Base-by-base conservation (phyloP, 106 monocot genomes). In the Dendrobium catenatum region DNA sequence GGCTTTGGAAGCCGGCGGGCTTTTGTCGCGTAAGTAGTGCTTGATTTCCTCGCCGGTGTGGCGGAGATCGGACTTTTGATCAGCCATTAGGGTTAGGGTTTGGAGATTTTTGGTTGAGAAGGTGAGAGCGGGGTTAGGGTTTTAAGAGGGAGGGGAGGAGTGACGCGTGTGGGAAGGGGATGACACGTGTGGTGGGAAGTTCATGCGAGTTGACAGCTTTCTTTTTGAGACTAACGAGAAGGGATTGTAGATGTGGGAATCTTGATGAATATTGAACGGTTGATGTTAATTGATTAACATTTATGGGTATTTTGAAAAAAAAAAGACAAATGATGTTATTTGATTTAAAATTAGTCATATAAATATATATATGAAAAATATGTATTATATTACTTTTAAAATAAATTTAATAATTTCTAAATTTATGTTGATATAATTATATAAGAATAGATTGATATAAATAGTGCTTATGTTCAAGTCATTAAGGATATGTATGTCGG, bases 1-100 rank as follows among this genome's bases (percentile, higher is more conserved):
- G 42, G 82, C 84, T 78, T 88, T 80, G 3, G 85, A 82, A 0
- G 85, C 56, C 24, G 85, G 76, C 26, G 83, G 85, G 54, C 78
- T 79, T 20, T 79, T 78, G 54, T 88, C 88, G 0, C 22, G 73
- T 27, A 88, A 27, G 4, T 77, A 16, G 13, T 26, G 33, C 78
- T 78, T 85, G 54, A 59, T 17, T 15, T 56, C 44, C 17, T 82
- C 86, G 24, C 68, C 55, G 37, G 70, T 16, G 42, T 72, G 79
- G 41, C 40, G 80, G 37, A 27, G 24, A 10, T 41, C 70, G 70
- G 70, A 13, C 16, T 37, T 70, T 15, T 70, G 70, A 37, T 70
- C 70, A 0, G 33, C 70, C 70, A 70, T 70, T 79, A 54, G 47
- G 19, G 48, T 4, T 31, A 26, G 27, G 54, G 70, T 24, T 2